Base-by-base conservation (phyloP, 2,329 filamentous ascomycete species). In the Ascosphaera apis region DNA sequence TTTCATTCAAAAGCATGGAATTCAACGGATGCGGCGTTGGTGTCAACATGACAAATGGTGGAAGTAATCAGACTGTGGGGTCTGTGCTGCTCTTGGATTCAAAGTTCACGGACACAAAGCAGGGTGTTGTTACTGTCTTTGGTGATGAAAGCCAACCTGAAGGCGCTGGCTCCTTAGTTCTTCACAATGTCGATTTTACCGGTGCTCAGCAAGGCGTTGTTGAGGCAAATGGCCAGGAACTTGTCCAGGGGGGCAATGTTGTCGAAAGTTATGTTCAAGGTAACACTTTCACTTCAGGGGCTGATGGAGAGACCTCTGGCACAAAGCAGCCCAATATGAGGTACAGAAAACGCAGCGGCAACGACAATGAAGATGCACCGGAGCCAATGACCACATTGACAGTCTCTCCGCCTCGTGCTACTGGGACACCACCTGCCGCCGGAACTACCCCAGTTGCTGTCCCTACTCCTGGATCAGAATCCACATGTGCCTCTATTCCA, bases 121-220 rank as follows among this genome's bases (percentile, higher is more conserved):
- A 81, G 37, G 86, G 79, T 44, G 65, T 93, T 47, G 69, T 69
- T 45, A 86, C 82, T 17, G 69, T 76, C 1, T 92, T 80, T 58
- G 65, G 67, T 45, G 57, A 66, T 4, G 54, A 57, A 36, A 71
- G 67, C 37, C 65, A 73, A 39, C 65, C 71, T 15, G 58, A 65
- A 38, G 79, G 78, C 45, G 86, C 83, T 48, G 81, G 80, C 41
- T 81, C 79, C 11, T 66, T 93, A 33, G 67, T 92, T 44, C 55
- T 95, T 8, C 80, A 92, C 58, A 93, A 93, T 45, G 80, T 91
- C 23, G 82, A 93, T 57, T 82, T 93, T 43, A 61, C 62, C 34
- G 73, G 70, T 37, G 71, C 79, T 37, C 63, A 66, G 4, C 63
- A 68, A 16, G 81, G 80, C 21, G 68, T 95, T 37, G 62, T 69